These are phyloP conservation scores for Colletotrichum sp. DNA, from an alignment of 2,329 filamentous ascomycete genomes.

Conservation along the genomic window DNA sequence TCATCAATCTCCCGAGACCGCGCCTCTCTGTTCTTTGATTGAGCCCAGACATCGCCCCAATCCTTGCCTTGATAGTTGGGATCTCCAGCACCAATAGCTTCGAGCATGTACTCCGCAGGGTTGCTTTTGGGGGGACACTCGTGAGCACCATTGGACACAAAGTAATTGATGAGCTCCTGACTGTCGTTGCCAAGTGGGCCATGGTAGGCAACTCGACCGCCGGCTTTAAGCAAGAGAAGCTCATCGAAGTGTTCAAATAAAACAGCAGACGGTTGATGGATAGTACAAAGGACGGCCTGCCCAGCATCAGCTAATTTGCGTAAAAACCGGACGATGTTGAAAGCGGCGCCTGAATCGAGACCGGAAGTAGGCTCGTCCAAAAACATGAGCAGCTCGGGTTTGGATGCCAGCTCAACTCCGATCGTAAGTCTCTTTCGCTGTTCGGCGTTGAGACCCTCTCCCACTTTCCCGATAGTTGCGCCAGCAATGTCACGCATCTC, in stretches of 20 bases:
- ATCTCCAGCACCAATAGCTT: constrained; percentile 65
- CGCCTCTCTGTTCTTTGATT: constrained; percentile 52
- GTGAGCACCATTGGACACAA: constrained; percentile 51
- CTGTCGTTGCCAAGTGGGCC: constrained; percentile 58
- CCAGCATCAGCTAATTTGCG: constrained; percentile 65
- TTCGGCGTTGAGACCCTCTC: constrained; percentile 65
- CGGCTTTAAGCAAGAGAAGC: constrained; percentile 57
- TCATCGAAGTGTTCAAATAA: constrained; percentile 64
- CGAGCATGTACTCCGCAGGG: constrained; percentile 61
- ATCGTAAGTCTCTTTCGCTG: constrained; percentile 63
- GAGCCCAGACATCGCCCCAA: constrained; percentile 66
- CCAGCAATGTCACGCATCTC: constrained; percentile 73
- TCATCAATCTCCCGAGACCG: constrained; percentile 56
- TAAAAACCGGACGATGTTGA: constrained; percentile 66
- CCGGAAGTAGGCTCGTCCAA: constrained; percentile 68
- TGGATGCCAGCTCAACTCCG: constrained; percentile 60
- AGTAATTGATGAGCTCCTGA: constrained; percentile 53
- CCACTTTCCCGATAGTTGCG: constrained; percentile 64
- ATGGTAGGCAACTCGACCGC: constrained; percentile 59
- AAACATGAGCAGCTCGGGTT: constrained; percentile 66
- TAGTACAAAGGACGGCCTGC: constrained; percentile 65
- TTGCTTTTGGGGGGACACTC: constrained; percentile 55
- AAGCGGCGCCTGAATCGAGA: constrained; percentile 62
- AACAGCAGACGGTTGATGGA: constrained; percentile 63
- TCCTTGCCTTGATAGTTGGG: constrained; percentile 65